phyloP scores from a whole-genome alignment of 306 rosid genomes.

The Carpinus viminea region DNA sequence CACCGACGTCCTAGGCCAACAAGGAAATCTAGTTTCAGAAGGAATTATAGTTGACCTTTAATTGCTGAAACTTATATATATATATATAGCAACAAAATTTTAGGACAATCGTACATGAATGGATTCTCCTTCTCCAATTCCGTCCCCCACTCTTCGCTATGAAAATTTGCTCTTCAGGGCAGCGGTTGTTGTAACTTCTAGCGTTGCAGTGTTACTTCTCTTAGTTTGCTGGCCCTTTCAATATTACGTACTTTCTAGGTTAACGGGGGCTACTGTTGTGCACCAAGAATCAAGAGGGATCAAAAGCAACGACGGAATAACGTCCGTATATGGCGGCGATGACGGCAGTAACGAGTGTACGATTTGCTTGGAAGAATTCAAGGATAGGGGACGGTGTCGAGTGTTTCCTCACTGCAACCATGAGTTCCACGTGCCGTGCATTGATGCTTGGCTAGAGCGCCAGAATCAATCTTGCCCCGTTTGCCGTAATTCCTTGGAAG shows the following conservation, averaged over 20 bases:
- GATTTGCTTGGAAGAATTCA: constrained; percentile 8
- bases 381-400: background rate
- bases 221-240: background rate
- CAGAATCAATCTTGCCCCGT: background rate
- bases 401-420: background rate
- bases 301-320: too few species aligned
- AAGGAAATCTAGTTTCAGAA: too few species aligned
- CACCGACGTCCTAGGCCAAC: too few species aligned
- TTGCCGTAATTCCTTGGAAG: background rate
- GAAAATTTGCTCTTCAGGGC: background rate
- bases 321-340: too few species aligned
- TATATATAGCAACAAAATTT: too few species aligned
- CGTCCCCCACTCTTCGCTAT: background rate
- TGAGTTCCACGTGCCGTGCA: background rate
- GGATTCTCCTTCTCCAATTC: background rate
- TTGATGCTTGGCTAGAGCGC: background rate
- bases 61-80: too few species aligned
- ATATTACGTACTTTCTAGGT: background rate
- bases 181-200: too few species aligned
- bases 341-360: background rate
- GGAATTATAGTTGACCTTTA: too few species aligned
- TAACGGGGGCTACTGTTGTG: background rate
- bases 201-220: background rate
- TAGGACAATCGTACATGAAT: too few species aligned
- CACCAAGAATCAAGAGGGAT: background rate